Percentiles rank a stretch among this genome's conserved stretches.
Conservation (phyloP, 495 filamentous ascomycete species). For the Xylaria castorea region DNA sequence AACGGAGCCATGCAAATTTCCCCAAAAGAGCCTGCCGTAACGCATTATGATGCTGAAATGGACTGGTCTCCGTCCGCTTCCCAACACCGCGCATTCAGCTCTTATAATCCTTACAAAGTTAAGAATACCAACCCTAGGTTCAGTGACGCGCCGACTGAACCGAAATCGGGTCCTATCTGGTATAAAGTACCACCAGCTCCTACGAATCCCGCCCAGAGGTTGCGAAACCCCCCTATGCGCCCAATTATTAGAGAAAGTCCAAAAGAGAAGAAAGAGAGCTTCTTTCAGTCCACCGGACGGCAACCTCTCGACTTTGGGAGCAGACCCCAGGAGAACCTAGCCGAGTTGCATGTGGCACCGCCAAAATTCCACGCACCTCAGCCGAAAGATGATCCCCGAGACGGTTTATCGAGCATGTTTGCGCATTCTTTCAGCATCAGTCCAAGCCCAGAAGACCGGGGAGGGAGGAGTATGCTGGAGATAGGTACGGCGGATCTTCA, state of each 20-base stretch:
- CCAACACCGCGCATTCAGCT: conserved; percentile 56
- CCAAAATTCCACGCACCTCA: conserved; percentile 40
- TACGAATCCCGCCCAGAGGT: conserved; percentile 64
- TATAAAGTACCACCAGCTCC: conserved; percentile 70
- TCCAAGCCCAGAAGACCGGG: conserved; percentile 34
- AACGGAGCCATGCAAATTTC: neutral
- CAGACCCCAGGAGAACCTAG: conserved; percentile 20
- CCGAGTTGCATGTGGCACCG: conserved; percentile 35
- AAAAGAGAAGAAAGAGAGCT: conserved; percentile 51
- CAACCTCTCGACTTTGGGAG: conserved; percentile 31
- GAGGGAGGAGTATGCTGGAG: neutral
- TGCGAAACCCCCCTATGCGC: conserved; percentile 66
- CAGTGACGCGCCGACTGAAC: conserved; percentile 57
- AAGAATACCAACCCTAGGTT: conserved; percentile 60
- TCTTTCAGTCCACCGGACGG: conserved; percentile 43
- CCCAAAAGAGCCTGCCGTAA: conserved; percentile 16
- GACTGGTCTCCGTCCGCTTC: conserved; percentile 79
- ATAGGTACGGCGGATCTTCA: conserved; percentile 7
- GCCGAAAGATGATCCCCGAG: conserved; percentile 40
- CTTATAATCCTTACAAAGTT: conserved; percentile 49
- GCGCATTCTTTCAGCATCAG: conserved; percentile 42
- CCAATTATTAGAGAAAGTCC: conserved; percentile 53
- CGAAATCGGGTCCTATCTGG: conserved; percentile 56
- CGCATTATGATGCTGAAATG: conserved; percentile 65
- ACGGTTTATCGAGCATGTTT: conserved; percentile 42